Evolutionary conservation across 305 asterid species (phyloP), one percentile per base, ranked within the genome.

Genomic region (Andrographis paniculata): DNA sequence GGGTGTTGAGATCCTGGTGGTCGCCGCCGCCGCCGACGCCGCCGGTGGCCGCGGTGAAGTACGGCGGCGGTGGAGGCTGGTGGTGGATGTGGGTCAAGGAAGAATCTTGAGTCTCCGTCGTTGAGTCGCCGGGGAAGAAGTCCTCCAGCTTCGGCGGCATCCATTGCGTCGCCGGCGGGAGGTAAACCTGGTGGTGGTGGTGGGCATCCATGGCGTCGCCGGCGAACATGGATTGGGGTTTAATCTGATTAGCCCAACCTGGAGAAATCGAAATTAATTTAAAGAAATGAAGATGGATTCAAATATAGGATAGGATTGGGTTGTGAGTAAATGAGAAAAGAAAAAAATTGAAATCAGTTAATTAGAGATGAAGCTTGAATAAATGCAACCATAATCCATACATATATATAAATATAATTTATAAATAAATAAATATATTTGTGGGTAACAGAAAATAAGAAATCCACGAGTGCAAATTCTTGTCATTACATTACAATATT

Each of bases 141-240:
- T 89, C 93, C 45, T 88, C 97, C 15, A 88, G 83, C 67, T 88
- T 82, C 9, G 79, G 91, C 46, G 88, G 80, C 24, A 88, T 81
- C 67, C 85, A 79, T 7, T 77, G 91, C 46, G 88, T 79, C 24
- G 71, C 66, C 37, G 71, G 86, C 77, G 30, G 30, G 6, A 77
- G 70, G 82, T 68, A 61, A 53, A 60, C 56, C 12, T 70, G 60
- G 20, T 59, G 66, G 31, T 58, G 64, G 44, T 63, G 30, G 30
- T 24, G 30, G 30, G 4, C 6, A 24, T 24, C 30, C 30, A 3
- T 42, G 14, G 69, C 79, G 1, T 63, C 60, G 46, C 64, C 74
- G 7, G 71, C 11, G 38, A 70, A 79, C 88, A 76, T 76, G 12
- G 50, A 42, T 52, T 79, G 68, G 23, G 67, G 14, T 58, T 72